phyloP scores from a whole-genome alignment of 2,329 filamentous ascomycete species.

The Cytospora schulzeri region DNA sequence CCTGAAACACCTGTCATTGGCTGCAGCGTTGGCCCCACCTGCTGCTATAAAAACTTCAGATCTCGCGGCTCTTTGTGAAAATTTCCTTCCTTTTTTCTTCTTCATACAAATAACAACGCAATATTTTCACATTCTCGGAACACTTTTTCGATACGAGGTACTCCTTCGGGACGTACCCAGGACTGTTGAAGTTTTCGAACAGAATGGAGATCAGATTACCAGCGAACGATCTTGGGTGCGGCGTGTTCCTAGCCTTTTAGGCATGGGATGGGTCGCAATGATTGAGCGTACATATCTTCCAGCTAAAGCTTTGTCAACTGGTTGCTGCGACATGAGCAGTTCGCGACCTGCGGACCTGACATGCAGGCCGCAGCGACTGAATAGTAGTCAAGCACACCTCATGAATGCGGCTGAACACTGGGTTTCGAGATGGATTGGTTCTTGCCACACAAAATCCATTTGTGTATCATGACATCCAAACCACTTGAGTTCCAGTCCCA shows the following conservation, averaged over 20 bases:
- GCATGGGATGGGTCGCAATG: conserved; percentile 53
- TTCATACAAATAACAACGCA: conserved; percentile 50
- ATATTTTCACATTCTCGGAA: conserved; percentile 50
- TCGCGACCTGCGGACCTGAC: background rate
- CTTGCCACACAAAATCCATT: background rate
- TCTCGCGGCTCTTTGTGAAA: conserved; percentile 5
- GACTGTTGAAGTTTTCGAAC: conserved; percentile 48
- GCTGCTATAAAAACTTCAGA: conserved; percentile 21
- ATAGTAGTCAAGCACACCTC: background rate
- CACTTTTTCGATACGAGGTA: conserved; percentile 46
- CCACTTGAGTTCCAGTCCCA: too few species aligned
- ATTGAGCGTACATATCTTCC: conserved; percentile 48
- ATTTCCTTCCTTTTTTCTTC: conserved; percentile 37
- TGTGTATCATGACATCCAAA: background rate
- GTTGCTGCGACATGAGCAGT: background rate
- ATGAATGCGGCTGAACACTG: background rate
- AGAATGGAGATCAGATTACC: conserved; percentile 50
- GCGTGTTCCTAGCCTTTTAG: conserved; percentile 44
- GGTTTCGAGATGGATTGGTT: background rate
- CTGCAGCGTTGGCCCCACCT: conserved; percentile 13
- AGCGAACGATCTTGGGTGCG: conserved; percentile 56
- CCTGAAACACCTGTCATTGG: background rate
- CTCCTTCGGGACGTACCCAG: conserved; percentile 41
- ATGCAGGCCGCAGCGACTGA: background rate
- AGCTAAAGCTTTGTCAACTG: too few species aligned